Base-by-base conservation (phyloP, 2,329 filamentous ascomycete species). In the Penicillium sp. region DNA sequence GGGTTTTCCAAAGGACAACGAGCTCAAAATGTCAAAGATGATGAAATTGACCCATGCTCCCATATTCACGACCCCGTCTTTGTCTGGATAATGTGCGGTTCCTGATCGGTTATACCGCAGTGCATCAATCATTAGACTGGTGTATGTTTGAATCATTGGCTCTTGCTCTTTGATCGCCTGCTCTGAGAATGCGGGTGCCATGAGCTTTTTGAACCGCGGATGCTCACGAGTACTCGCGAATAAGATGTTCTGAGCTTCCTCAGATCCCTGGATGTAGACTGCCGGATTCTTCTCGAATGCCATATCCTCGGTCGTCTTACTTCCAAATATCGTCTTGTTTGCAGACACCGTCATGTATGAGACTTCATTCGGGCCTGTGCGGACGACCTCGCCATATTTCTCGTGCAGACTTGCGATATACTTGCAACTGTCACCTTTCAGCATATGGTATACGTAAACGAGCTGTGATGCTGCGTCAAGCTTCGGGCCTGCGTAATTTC, bases 1-100 rank as follows among this genome's bases (percentile, higher is more conserved):
- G 1, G 57, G 39, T 39, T 65, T 61, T 0, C 61, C 64, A 47
- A 67, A 67, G 7, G 61, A 52, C 10, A 69, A 54, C 10, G 63
- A 62, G 21, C 57, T 61, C 14, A 67, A 59, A 31, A 69, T 56
- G 32, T 69, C 64, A 39, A 65, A 67, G 5, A 64, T 59, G 5
- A 56, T 47, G 39, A 60, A 67, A 45, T 66, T 68, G 36, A 56
- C 61, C 62, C 55, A 61, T 11, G 57, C 54, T 4, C 48, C 54
- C 21, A 67, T 57, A 34, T 64, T 57, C 32, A 63, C 54, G 6
- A 50, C 16, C 4, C 54, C 54, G 38, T 43, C 22, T 13, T 18
- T 34, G 32, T 45, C 43, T 11, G 43, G 43, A 32, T 29, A 45
- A 11, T 14, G 34, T 2, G 43, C 16, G 7, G 32, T 10, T 32